Base-by-base conservation (phyloP, 257 asterid species). In the Handroanthus guayacan region DNA sequence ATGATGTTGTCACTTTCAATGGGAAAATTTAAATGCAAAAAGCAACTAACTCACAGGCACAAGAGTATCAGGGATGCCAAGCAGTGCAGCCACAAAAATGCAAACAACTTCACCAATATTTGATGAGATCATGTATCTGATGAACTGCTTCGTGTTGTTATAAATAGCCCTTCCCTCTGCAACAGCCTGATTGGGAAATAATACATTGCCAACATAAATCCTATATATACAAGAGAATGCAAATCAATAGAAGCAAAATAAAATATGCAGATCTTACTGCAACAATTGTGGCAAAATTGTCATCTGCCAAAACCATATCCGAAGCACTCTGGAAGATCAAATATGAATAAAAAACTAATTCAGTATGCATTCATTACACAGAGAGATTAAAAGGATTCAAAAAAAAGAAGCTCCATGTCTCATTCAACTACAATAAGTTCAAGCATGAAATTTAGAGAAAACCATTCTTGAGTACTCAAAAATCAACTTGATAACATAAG, bases 81-180 rank as follows among this genome's bases (percentile, higher is more conserved):
- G 99, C 66, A 92, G 86, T 64, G 99, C 99, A 25, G 98, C 99
- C 82, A 95, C 97, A 25, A 95, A 95, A 79, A 95, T 95, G 86
- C 99, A 95, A 85, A 93, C 98, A 39, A 95, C 99, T 95, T 95
- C 99, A 79, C 99, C 99, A 83, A 95, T 95, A 80, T 95, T 94
- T 47, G 99, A 94, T 44, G 99, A 92, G 75, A 94, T 94, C 99
- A 94, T 94, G 85, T 90, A 94, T 94, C 99, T 87, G 84, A 94
- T 94, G 85, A 94, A 94, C 84, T 92, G 99, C 89, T 89, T 94
- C 0, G 97, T 94, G 83, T 94, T 94, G 82, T 94, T 94, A 83
- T 92, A 94, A 83, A 94, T 94, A 66, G 97, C 97, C 87, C 99
- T 87, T 70, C 99, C 99, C 82, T 94, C 99, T n/a, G 99, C 99